Evolutionary conservation across 2,329 filamentous ascomycete species (phyloP).

Genomic region (Nemania bipapillata): DNA sequence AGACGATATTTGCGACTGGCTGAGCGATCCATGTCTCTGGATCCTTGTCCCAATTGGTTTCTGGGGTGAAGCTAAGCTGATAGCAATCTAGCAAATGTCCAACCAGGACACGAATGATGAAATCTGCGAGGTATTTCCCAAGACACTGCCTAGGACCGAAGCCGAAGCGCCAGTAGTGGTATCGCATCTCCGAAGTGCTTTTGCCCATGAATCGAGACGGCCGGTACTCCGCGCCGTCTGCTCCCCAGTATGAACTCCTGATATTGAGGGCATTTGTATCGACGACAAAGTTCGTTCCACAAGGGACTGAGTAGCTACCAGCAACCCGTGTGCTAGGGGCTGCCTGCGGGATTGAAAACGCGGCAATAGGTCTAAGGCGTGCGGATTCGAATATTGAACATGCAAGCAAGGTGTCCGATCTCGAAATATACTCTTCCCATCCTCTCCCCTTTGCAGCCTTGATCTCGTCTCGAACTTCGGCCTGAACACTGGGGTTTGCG

Average conservation of each 20-base stretch:
- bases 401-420: slow-evolving; percentile 39
- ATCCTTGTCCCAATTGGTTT: background rate
- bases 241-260: slow-evolving; percentile 54
- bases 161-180: slow-evolving; percentile 58
- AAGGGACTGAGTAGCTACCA: slow-evolving; percentile 53
- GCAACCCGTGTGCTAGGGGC: slow-evolving; percentile 52
- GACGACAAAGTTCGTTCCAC: slow-evolving; percentile 55
- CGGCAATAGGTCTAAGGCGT: slow-evolving; percentile 54
- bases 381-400: slow-evolving; percentile 56
- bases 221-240: slow-evolving; percentile 51
- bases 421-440: background rate
- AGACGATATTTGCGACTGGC: background rate
- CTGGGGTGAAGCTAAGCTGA: background rate
- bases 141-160: slow-evolving; percentile 59
- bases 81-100: background rate
- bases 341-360: slow-evolving; percentile 57
- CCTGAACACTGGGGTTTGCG: slow-evolving; percentile 47
- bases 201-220: slow-evolving; percentile 49
- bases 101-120: slow-evolving; percentile 47
- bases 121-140: slow-evolving; percentile 56
- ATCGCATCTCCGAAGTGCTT: slow-evolving; percentile 45
- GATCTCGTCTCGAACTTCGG: slow-evolving; percentile 42
- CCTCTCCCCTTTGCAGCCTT: background rate
- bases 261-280: slow-evolving; percentile 59
- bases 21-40: slow-evolving; percentile 8